Percentiles rank a stretch among this genome's conserved stretches.
phyloP scores from a whole-genome alignment of 257 asterid genomes.

The Craterostigma plantagineum region DNA sequence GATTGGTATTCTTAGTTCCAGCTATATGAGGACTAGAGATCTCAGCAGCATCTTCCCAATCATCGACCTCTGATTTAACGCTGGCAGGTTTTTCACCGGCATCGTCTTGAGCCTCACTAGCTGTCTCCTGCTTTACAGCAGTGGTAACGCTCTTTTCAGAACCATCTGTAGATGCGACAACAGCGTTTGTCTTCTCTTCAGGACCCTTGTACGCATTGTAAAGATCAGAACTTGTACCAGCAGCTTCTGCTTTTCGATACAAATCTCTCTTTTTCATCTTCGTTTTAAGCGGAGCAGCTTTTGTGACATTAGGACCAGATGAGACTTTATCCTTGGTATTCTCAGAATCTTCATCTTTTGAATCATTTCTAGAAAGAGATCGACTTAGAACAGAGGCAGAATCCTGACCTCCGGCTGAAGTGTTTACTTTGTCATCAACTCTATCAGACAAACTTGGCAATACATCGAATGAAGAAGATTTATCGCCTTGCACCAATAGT shows the following conservation, averaged over 20 bases:
- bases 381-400: slow-evolving; percentile 13
- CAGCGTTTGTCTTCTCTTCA: slow-evolving; percentile 52
- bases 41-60: slow-evolving; percentile 98
- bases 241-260: slow-evolving; percentile 52
- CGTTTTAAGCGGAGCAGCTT: slow-evolving; percentile 18
- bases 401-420: slow-evolving; percentile 12
- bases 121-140: slow-evolving; percentile 11
- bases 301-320: slow-evolving; percentile 29
- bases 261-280: slow-evolving; percentile 38
- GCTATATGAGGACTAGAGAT: slow-evolving; percentile 37
- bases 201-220: slow-evolving; percentile 87
- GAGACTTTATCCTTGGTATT: slow-evolving; percentile 30
- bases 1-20: slow-evolving; percentile 21
- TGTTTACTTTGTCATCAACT: slow-evolving; percentile 12
- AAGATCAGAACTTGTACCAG: slow-evolving; percentile 68
- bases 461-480: slow-evolving; percentile 7
- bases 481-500: slow-evolving; percentile 14
- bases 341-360: slow-evolving; percentile 18
- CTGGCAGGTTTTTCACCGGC: slow-evolving; percentile 18
- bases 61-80: slow-evolving; percentile 64
- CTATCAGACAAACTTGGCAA: too few species aligned
- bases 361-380: slow-evolving; percentile 8
- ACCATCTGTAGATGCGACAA: slow-evolving; percentile 17
- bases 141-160: slow-evolving; percentile 16
- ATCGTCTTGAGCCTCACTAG: slow-evolving; percentile 20